phyloP scores from a whole-genome alignment of 345 rosid genomes.

The Murraya paniculata region DNA sequence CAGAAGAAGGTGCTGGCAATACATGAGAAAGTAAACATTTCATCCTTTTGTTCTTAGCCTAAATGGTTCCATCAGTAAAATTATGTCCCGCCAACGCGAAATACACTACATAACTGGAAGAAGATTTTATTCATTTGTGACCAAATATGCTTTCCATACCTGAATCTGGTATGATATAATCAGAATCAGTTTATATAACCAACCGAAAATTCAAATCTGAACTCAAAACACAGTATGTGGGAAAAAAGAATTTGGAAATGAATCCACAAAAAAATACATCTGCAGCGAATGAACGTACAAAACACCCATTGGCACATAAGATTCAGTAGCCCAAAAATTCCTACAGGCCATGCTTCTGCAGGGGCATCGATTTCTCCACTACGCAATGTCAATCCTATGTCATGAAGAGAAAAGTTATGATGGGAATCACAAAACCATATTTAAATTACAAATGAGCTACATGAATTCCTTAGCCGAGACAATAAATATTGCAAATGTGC shows the following conservation, averaged over 20 bases:
- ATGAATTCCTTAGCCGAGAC: constrained; percentile 57
- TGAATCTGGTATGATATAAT: background rate
- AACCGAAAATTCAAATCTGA: background rate
- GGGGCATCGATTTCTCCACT: constrained; percentile 81
- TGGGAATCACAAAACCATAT: background rate
- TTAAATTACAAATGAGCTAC: background rate
- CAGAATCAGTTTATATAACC: background rate
- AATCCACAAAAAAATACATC: background rate
- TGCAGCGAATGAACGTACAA: too few relatives aligned
- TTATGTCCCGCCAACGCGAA: background rate
- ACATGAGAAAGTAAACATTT: background rate
- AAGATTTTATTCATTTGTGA: background rate
- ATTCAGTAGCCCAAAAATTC: constrained; percentile 69
- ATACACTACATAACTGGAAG: background rate
- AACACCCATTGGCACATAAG: constrained; percentile 35
- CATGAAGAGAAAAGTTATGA: constrained; percentile 7
- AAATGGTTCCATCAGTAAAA: background rate
- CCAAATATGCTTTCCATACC: background rate
- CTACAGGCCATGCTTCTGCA: constrained; percentile 82
- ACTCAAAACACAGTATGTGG: background rate
- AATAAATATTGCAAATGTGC: constrained; percentile 74
- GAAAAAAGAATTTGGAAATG: background rate
- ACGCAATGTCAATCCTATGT: constrained; percentile 75
- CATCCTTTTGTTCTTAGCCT: background rate
- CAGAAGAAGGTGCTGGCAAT: background rate